A percentile compares a stretch with the other conserved stretches of the same genome.
These are phyloP conservation scores for Jatropha multifida DNA, from an alignment of 441 rosid genomes.

Conservation along the genomic window DNA sequence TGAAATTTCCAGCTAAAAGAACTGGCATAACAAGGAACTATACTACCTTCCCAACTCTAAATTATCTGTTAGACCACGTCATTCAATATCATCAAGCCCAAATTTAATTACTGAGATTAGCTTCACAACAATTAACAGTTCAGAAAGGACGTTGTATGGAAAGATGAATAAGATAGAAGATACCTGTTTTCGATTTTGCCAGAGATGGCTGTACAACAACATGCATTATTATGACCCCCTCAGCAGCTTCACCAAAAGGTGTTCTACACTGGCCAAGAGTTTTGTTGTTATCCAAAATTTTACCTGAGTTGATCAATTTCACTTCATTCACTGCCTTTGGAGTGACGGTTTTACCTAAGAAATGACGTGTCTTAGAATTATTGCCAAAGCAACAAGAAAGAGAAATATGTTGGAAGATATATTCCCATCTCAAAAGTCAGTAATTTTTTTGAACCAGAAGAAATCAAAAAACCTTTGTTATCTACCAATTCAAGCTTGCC, in stretches of 20 bases:
- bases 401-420: constrained; percentile 4
- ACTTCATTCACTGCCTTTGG: constrained; percentile 82
- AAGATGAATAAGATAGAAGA: constrained; percentile 11
- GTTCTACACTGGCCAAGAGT: constrained; percentile 82
- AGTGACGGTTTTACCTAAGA: constrained; percentile 64
- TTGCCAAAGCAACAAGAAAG: background rate
- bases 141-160: background rate
- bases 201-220: constrained; percentile 88
- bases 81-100: background rate
- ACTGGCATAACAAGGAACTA: background rate
- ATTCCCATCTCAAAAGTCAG: constrained; percentile 1
- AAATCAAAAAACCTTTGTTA: background rate
- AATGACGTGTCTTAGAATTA: constrained; percentile 23
- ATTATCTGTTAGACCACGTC: too few species aligned
- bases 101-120: constrained; percentile 1
- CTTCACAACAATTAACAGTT: constrained; percentile 4
- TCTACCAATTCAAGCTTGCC: background rate
- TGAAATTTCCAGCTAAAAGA: background rate
- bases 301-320: constrained; percentile 83
- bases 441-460: background rate
- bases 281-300: constrained; percentile 78
- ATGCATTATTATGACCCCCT: constrained; percentile 61
- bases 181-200: constrained; percentile 70
- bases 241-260: constrained; percentile 66
- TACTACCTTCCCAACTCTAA: too few species aligned